A percentile compares a stretch with the other conserved stretches of the same genome.
Evolutionary conservation across 2,329 filamentous ascomycete genomes (phyloP).

Genomic region (Epichloe gansuensis): DNA sequence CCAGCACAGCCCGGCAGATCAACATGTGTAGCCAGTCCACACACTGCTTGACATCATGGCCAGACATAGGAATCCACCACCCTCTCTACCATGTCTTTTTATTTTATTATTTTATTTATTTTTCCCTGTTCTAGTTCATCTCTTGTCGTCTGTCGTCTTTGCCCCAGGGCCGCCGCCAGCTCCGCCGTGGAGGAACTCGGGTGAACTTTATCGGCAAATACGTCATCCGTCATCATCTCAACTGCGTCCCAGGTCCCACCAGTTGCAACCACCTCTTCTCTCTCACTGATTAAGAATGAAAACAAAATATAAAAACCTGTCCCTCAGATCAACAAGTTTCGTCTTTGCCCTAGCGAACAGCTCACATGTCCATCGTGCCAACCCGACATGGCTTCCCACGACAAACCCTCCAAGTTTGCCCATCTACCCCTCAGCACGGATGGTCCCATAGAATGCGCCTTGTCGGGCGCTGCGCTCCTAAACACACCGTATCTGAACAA

Average conservation of each 20-base stretch:
- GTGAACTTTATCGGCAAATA: background rate
- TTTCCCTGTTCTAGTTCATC: background rate
- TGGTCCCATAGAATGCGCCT: conserved; percentile 24
- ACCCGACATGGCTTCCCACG: background rate
- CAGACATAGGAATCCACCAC: too few species aligned
- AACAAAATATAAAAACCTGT: too few species aligned
- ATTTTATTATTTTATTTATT: background rate
- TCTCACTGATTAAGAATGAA: too few species aligned
- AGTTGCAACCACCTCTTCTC: background rate
- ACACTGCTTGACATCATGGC: too few species aligned
- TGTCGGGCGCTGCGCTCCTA: conserved; percentile 23
- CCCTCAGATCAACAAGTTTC: too few species aligned
- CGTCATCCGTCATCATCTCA: background rate
- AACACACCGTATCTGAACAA: conserved; percentile 52
- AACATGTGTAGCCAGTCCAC: too few species aligned
- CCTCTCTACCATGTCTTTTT: background rate
- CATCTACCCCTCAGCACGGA: conserved; percentile 23
- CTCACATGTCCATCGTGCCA: too few species aligned
- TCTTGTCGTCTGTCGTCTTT: too few species aligned
- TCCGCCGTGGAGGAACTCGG: too few species aligned
- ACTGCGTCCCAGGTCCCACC: background rate
- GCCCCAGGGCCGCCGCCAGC: too few species aligned
- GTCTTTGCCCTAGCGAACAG: too few species aligned
- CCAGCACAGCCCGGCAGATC: too few species aligned
- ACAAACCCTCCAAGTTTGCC: conserved; percentile 14